Evolutionary conservation across 805 yeast species (phyloP), one percentile per base, ranked within the genome.

Genomic region (Pichia cephalocereana): DNA sequence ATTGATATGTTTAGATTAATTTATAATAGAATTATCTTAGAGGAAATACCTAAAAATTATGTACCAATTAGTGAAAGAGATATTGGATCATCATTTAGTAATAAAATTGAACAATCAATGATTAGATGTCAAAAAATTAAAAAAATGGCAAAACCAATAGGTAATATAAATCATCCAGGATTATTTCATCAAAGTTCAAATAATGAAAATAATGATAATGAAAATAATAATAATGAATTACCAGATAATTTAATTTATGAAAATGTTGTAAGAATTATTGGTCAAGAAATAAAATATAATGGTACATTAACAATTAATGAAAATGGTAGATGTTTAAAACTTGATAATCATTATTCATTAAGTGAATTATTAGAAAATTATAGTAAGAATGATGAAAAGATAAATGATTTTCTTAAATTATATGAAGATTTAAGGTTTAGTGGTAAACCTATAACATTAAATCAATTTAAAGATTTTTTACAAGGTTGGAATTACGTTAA

Each of bases 11-110:
- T 77, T 38, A 71, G 98, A 48, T 67, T 87, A 8, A 68, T 80
- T 48, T 72, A 75, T 26, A 71, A 76, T 47, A 71, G 82, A 49
- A 71, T 78, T 46, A 69, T 82, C 44, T 59, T 89, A 52, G 77
- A 79, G 50, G 93, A 84, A 54, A 85, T 90, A 18, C 97, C 97
- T 0, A 77, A 83, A 52, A 68, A 78, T 19, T 88, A 87, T 62
- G 72, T 89, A 28, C 90, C 96, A 2, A 70, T 79, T 17, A 75
- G 80, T 31, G 65, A 71, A 8, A 80, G 76, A 50, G 87, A 82
- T 56, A 61, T 82, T 39, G 82, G 86, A 1, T 63, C 62, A n/a
- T 61, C 66, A 3, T 70, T 76, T 49, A 63, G 74, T 40, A 54
- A 58, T 7, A 57, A 65, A 55, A 70, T 82, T 26, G 53, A 62